Conservation (phyloP, 2,329 filamentous ascomycete genomes). For the Talaromyces piceae region DNA sequence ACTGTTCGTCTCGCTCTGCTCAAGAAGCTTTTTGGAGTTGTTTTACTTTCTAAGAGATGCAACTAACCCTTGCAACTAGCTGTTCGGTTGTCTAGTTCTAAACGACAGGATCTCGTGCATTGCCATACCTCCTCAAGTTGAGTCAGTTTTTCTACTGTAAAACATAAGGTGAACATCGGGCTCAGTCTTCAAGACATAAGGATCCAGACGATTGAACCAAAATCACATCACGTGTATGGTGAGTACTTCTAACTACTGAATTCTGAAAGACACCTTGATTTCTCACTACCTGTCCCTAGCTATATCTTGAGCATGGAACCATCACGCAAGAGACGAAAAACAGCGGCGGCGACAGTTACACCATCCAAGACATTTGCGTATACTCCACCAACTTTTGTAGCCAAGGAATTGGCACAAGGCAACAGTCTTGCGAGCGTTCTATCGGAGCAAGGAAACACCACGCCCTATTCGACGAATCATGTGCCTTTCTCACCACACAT, state of each 20-base stretch:
- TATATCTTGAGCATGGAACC: background rate
- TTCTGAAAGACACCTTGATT: background rate
- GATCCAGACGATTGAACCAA: background rate
- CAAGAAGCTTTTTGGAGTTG: background rate
- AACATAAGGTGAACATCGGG: background rate
- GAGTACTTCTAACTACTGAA: background rate
- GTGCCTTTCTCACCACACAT: background rate
- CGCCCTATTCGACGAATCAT: background rate
- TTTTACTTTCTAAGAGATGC: background rate
- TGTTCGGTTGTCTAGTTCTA: background rate
- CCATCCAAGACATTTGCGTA: background rate
- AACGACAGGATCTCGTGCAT: background rate
- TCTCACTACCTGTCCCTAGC: background rate
- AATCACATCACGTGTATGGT: background rate
- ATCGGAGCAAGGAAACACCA: background rate
- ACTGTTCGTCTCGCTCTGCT: background rate
- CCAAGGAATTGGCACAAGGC: background rate
- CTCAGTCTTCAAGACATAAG: background rate
- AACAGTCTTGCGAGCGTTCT: background rate
- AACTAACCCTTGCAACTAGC: background rate
- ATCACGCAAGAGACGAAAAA: slow-evolving; percentile 2
- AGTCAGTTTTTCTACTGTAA: background rate
- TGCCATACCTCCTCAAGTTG: background rate
- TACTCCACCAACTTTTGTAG: background rate
- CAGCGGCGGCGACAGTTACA: background rate